Evolutionary conservation across 2,329 filamentous ascomycete species (phyloP).

Genomic region (Leptographium galeiforme): DNA sequence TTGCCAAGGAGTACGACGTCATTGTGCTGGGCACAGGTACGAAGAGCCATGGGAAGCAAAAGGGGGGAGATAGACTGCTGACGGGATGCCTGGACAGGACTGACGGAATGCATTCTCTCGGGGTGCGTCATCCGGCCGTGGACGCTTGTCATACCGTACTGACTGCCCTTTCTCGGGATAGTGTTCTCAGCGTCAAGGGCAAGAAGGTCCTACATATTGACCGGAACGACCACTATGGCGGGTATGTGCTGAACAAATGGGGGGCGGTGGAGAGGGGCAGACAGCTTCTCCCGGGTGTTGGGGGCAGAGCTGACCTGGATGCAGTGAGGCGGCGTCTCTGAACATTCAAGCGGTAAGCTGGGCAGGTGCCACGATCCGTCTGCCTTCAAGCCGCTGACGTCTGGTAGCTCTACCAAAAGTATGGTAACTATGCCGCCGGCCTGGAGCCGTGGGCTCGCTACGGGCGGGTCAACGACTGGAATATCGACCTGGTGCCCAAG

Average conservation of each 20-base stretch:
- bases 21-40: slow-evolving; percentile 94
- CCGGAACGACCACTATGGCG: slow-evolving; percentile 96
- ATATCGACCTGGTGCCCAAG: slow-evolving; percentile 97
- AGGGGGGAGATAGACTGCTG: background rate
- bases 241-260: slow-evolving; percentile 41
- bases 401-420: slow-evolving; percentile 83
- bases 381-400: background rate
- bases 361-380: background rate
- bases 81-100: slow-evolving; percentile 37
- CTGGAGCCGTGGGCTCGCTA: slow-evolving; percentile 98
- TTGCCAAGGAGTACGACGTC: slow-evolving; percentile 96
- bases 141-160: background rate
- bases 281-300: background rate
- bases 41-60: slow-evolving; percentile 16
- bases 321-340: slow-evolving; percentile 83
- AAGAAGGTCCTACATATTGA: slow-evolving; percentile 99
- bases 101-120: slow-evolving; percentile 98
- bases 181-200: slow-evolving; percentile 94
- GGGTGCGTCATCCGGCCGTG: slow-evolving; percentile 44
- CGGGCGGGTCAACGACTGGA: slow-evolving; percentile 94
- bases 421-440: slow-evolving; percentile 65
- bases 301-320: slow-evolving; percentile 13
- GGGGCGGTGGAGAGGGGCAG: background rate
- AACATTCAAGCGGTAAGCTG: slow-evolving; percentile 78
- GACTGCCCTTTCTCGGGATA: slow-evolving; percentile 19